Evolutionary conservation across 1,284 basidiomycete genomes (phyloP).

Genomic region (Schizophyllum commune): DNA sequence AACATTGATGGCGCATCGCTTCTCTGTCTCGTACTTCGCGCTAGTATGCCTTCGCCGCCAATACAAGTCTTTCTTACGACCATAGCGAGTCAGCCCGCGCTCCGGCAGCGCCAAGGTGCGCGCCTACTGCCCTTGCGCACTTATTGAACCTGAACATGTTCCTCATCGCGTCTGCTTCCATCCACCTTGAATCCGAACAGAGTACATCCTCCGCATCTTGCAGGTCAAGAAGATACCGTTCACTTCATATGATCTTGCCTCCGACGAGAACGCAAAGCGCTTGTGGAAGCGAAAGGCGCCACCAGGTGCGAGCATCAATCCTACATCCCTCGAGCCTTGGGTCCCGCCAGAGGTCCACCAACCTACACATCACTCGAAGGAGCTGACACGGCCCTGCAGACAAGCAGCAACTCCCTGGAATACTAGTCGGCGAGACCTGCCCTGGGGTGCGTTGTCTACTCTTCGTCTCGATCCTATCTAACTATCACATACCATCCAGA

Average conservation of each 20-base stretch:
- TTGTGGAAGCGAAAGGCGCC: constrained; percentile 76
- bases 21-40: constrained; percentile 3
- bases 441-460: constrained; percentile 27
- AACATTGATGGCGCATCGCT: neutral
- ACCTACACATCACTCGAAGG: neutral
- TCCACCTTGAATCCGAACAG: constrained; percentile 25
- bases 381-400: constrained; percentile 29
- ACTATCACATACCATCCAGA: constrained; percentile 24
- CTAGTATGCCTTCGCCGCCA: constrained; percentile 63
- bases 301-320: constrained; percentile 30
- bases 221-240: constrained; percentile 79
- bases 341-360: too few species aligned
- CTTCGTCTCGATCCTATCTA: constrained; percentile 22
- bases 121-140: neutral
- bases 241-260: constrained; percentile 74
- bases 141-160: constrained; percentile 16
- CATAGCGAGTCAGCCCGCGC: constrained; percentile 68
- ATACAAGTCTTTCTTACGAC: constrained; percentile 79
- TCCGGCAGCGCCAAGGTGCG: constrained; percentile 66
- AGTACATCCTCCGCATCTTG: constrained; percentile 66
- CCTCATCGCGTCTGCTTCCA: constrained; percentile 1
- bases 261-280: constrained; percentile 66
- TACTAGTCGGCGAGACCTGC: constrained; percentile 65
- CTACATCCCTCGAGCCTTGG: neutral
- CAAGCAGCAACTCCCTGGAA: constrained; percentile 74